Evolutionary conservation across 306 rosid species (phyloP).

Genomic region (Cucurbita maxima): DNA sequence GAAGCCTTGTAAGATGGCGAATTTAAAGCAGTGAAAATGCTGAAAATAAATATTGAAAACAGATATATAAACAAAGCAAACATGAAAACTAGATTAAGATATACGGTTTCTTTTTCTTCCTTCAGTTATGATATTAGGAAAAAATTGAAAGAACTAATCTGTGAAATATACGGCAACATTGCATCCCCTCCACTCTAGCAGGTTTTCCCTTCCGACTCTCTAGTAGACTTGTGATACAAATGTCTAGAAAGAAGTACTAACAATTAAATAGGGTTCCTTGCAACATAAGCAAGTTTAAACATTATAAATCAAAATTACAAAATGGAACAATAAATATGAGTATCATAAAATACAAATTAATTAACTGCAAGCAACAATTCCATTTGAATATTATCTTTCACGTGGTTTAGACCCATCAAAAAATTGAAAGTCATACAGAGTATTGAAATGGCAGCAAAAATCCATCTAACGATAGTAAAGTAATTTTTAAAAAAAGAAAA

Average conservation of each 20-base stretch:
- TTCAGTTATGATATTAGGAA: background rate
- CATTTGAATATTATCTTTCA: background rate
- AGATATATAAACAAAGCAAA: background rate
- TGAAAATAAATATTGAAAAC: background rate
- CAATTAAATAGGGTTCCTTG: background rate
- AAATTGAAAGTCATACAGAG: background rate
- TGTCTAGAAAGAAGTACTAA: background rate
- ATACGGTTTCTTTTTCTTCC: background rate
- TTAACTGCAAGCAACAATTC: background rate
- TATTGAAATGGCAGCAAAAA: background rate
- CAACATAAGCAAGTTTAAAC: background rate
- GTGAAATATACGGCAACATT: background rate
- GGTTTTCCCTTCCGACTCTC: background rate
- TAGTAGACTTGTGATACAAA: background rate
- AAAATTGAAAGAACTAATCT: background rate
- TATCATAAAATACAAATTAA: background rate
- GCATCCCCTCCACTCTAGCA: background rate
- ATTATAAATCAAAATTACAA: background rate
- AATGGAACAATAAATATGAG: background rate
- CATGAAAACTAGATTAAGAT: background rate
- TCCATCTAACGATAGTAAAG: background rate
- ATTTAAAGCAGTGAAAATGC: background rate
- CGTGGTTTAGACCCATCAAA: background rate
- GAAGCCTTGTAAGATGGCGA: constrained; percentile 11
- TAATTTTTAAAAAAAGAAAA: background rate